Evolutionary conservation across 495 filamentous ascomycete genomes (phyloP).

Genomic region (Articulospora tetracladia): DNA sequence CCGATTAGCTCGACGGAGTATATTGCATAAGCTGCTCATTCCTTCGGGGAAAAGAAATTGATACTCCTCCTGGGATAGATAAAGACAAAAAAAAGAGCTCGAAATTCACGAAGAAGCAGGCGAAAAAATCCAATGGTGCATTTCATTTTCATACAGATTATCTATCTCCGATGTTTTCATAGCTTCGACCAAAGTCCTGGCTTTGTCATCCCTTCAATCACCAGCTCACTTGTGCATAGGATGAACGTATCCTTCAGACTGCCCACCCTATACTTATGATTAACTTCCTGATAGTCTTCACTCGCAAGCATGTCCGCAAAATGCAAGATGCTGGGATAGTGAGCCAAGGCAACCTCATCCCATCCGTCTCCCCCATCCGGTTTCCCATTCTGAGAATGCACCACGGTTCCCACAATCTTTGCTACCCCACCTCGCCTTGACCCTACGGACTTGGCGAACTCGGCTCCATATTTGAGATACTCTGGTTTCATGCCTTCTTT

Average conservation of each 20-base stretch:
- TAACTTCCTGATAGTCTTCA: constrained; percentile 61
- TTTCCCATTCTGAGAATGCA: constrained; percentile 22
- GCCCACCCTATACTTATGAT: constrained; percentile 49
- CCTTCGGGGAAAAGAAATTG: too few species aligned
- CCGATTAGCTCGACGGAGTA: too few species aligned
- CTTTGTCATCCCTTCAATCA: constrained; percentile 30
- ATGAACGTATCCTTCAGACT: constrained; percentile 62
- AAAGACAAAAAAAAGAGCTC: too few species aligned
- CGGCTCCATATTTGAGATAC: constrained; percentile 55
- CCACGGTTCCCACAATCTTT: constrained; percentile 60
- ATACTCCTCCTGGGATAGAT: too few species aligned
- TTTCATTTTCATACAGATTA: too few species aligned
- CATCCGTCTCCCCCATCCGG: constrained; percentile 11
- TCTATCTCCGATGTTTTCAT: too few species aligned
- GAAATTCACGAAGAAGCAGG: too few species aligned
- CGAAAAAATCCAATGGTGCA: too few species aligned
- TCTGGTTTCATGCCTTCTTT: constrained; percentile 43
- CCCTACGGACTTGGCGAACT: constrained; percentile 50
- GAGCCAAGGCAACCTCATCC: constrained; percentile 59
- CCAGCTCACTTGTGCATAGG: constrained; percentile 56
- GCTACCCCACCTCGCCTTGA: constrained; percentile 50
- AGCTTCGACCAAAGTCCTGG: too few species aligned
- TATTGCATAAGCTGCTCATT: too few species aligned
- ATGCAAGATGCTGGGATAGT: constrained; percentile 61
- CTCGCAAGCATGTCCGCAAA: constrained; percentile 62